Conservation (phyloP, 306 rosid genomes). For the Cucurbita moschata region DNA sequence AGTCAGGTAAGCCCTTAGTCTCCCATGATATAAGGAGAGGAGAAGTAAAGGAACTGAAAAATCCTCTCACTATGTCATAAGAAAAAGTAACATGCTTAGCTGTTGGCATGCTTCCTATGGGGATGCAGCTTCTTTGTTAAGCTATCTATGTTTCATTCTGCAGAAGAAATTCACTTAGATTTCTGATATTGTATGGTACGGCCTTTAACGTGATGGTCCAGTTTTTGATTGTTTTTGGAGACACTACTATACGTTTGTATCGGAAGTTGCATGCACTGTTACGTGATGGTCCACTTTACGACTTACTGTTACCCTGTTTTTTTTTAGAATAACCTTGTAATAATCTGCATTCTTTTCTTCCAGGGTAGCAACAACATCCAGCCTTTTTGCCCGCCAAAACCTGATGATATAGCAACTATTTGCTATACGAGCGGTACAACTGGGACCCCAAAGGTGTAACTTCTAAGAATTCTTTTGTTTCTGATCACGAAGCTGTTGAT, state of each 20-base stretch:
- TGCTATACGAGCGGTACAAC: conserved; percentile 99
- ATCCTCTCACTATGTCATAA: not conserved
- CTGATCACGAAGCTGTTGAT: not conserved
- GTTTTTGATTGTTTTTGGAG: not conserved
- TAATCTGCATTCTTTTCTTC: conserved; percentile 21
- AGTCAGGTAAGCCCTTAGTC: conserved; percentile 44
- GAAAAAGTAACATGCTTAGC: not conserved
- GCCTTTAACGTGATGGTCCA: not conserved
- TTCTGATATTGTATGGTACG: not conserved
- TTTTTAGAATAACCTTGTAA: not conserved
- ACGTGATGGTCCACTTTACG: too few species aligned
- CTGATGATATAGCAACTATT: conserved; percentile 75
- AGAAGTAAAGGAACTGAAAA: not conserved
- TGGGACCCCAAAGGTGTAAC: conserved; percentile 86
- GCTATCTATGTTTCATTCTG: not conserved
- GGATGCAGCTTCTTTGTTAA: not conserved
- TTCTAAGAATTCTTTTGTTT: conserved; percentile 9
- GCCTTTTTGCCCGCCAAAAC: conserved; percentile 74
- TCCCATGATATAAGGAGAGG: conserved; percentile 5
- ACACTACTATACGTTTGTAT: not conserved
- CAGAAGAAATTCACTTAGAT: not conserved
- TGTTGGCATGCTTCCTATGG: not conserved
- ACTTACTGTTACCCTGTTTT: too few species aligned
- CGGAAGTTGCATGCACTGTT: not conserved
- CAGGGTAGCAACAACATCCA: conserved; percentile 66